Conservation (phyloP, 2,329 filamentous ascomycete genomes). For the Ascochyta koolunga region DNA sequence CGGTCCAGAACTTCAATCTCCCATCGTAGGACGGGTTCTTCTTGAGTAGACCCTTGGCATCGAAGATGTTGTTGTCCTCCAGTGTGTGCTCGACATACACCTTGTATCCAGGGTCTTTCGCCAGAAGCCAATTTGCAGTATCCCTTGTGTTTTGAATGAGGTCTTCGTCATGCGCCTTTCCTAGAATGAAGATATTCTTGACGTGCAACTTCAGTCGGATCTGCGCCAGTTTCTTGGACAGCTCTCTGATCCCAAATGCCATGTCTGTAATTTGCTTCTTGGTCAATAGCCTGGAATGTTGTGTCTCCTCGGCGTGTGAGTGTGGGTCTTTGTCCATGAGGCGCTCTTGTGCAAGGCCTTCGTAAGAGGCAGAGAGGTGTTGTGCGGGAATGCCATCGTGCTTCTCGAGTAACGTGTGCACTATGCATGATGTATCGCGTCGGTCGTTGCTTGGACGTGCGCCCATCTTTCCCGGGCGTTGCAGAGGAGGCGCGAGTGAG, state of each 20-base stretch:
- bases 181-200: constrained; percentile 82
- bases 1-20: constrained; percentile 82
- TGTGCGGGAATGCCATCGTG: constrained; percentile 42
- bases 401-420: constrained; percentile 64
- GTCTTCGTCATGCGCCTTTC: constrained; percentile 86
- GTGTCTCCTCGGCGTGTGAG: constrained; percentile 43
- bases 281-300: constrained; percentile 78
- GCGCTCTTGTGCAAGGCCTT: constrained; percentile 43
- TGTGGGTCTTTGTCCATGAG: constrained; percentile 53
- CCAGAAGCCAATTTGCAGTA: constrained; percentile 80
- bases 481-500: constrained; percentile 57
- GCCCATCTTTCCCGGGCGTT: constrained; percentile 19
- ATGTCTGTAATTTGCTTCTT: constrained; percentile 96
- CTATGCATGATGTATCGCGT: constrained; percentile 63
- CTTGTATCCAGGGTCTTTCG: constrained; percentile 71
- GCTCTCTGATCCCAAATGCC: constrained; percentile 91
- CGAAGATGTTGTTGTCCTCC: constrained; percentile 73
- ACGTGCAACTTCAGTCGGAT: constrained; percentile 83
- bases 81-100: constrained; percentile 83
- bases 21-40: constrained; percentile 62
- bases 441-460: constrained; percentile 45
- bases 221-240: constrained; percentile 84
- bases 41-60: constrained; percentile 70
- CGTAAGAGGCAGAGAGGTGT: constrained; percentile 37
- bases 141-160: constrained; percentile 79